These are phyloP conservation scores for Phytophthora sp. DNA, from an alignment of 352 stramenopile genomes.

Conservation along the genomic window DNA sequence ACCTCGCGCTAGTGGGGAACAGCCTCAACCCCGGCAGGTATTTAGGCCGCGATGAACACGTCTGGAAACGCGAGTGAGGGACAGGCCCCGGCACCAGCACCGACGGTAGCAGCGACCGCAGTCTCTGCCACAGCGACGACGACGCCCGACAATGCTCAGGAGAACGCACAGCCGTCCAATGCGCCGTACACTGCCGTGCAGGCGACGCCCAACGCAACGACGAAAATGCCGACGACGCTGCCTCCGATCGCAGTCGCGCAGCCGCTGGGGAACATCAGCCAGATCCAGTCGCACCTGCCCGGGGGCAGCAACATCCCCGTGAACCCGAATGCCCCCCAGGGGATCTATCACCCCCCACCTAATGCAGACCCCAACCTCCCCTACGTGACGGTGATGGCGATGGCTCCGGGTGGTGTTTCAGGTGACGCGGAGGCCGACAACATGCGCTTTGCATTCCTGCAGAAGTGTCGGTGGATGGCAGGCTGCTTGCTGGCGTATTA, in stretches of 20 bases:
- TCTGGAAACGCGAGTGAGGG: slow-evolving; percentile 1
- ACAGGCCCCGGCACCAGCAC: background rate
- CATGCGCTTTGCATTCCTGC: slow-evolving; percentile 62
- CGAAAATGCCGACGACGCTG: slow-evolving; percentile 35
- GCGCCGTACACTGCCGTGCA: slow-evolving; percentile 45
- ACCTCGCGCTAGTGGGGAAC: background rate
- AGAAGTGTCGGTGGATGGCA: slow-evolving; percentile 66
- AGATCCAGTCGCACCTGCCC: slow-evolving; percentile 40
- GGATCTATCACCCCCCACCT: slow-evolving; percentile 12
- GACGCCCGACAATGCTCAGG: slow-evolving; percentile 4
- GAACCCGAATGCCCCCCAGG: slow-evolving; percentile 28
- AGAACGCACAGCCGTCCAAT: slow-evolving; percentile 23
- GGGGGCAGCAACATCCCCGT: slow-evolving; percentile 52
- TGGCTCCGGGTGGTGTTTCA: slow-evolving; percentile 26
- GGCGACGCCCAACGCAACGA: slow-evolving; percentile 36
- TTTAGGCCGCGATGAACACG: slow-evolving; percentile 8
- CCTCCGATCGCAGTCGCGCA: slow-evolving; percentile 53
- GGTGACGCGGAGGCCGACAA: slow-evolving; percentile 38
- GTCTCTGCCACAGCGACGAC: slow-evolving; percentile 1
- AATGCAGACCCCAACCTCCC: slow-evolving; percentile 29
- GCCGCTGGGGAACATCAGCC: slow-evolving; percentile 38
- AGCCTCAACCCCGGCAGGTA: background rate
- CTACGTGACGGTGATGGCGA: slow-evolving; percentile 43
- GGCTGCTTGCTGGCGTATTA: slow-evolving; percentile 76
- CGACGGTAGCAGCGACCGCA: background rate